Percentiles rank a stretch among this genome's conserved stretches.
Evolutionary conservation across 1,139 yeast species (phyloP).

Genomic region (Pichia norvegensis): DNA sequence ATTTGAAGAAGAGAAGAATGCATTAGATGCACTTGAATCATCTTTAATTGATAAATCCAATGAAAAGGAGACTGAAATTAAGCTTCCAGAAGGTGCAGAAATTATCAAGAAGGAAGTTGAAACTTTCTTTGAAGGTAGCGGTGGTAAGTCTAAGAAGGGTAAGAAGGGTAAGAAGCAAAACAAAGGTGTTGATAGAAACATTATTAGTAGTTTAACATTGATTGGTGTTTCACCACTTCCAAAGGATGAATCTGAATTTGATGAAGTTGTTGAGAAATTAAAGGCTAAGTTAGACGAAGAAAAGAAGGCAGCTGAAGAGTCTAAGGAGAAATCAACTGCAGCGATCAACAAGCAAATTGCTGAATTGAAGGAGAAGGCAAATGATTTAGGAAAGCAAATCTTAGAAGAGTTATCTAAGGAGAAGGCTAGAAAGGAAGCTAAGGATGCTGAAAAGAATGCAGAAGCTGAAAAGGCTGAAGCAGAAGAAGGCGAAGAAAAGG

Average conservation of each 20-base stretch:
- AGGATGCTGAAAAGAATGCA: constrained; percentile 1
- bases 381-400: constrained; percentile 25
- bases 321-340: constrained; percentile 36
- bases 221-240: constrained; percentile 75
- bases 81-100: constrained; percentile 56
- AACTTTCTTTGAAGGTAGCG: constrained; percentile 36
- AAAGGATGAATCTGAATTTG: constrained; percentile 69
- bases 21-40: constrained; percentile 3
- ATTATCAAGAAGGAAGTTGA: constrained; percentile 60
- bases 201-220: constrained; percentile 70
- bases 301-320: constrained; percentile 71
- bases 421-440: constrained; percentile 18
- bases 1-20: constrained; percentile 7
- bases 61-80: constrained; percentile 38
- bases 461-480: constrained; percentile 14
- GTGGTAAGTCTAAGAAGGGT: constrained; percentile 30
- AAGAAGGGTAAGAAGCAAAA: constrained; percentile 25
- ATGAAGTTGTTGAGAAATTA: constrained; percentile 57
- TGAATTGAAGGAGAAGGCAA: constrained; percentile 43
- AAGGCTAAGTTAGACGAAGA: constrained; percentile 67
- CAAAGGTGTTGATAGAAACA: constrained; percentile 72
- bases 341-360: constrained; percentile 28
- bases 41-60: constrained; percentile 26
- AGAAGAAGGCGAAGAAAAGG: constrained; percentile 14
- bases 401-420: constrained; percentile 25